Evolutionary conservation across 805 yeast genomes (phyloP).

Genomic region (Cyberlindnera petersonii): DNA sequence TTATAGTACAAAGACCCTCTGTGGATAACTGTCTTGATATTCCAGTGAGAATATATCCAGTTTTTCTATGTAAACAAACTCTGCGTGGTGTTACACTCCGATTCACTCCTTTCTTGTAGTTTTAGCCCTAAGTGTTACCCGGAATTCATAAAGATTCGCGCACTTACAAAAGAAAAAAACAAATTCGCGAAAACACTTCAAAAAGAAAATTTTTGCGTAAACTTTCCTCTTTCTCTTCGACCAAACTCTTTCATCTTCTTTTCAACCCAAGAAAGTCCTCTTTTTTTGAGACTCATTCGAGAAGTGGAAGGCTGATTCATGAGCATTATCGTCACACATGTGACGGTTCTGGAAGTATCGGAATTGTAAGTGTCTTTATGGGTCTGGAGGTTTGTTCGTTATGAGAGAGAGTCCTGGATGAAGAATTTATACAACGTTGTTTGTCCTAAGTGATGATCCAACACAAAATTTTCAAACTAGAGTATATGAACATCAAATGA

Average conservation of each 20-base stretch:
- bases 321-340: not conserved
- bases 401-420: not conserved
- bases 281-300: not conserved
- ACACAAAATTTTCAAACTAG: conserved; percentile 51
- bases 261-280: not conserved
- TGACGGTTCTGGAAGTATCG: conserved; percentile 3
- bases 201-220: conserved; percentile 1
- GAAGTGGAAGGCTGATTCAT: not conserved
- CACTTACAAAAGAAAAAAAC: not conserved
- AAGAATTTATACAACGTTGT: no score
- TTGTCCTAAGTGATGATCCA: conserved; percentile 31
- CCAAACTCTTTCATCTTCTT: not conserved
- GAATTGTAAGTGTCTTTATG: not conserved
- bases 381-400: not conserved
- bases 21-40: no score
- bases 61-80: no score
- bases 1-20: no score
- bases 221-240: not conserved
- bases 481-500: conserved; percentile 59
- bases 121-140: conserved; percentile 9
- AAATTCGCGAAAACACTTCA: not conserved
- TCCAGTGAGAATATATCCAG: no score
- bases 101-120: no score
- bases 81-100: no score
- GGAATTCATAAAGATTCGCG: not conserved